Base-by-base conservation (phyloP, 306 rosid genomes). In the Dalbergia oliveri region DNA sequence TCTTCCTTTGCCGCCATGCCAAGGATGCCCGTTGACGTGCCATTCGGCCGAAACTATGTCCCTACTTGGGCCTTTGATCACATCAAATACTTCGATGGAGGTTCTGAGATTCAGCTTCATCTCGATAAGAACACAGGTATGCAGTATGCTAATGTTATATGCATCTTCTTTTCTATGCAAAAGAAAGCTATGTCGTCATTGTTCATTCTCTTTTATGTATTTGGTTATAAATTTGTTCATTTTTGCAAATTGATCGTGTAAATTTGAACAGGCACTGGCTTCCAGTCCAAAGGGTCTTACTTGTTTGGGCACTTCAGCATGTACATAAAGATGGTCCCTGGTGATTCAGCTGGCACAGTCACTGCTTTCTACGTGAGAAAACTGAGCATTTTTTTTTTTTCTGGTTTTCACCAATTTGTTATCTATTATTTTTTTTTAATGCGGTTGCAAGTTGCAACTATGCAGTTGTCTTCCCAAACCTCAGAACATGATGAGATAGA, bases 401-500 rank as follows among this genome's bases (percentile, higher is more conserved):
- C 5, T 63, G 3, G 54, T 16, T n/a, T 39, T 4, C 2, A 18
- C 56, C 26, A 54, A n/a, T 26, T 31, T 54, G 53, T 9, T 45
- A n/a, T 58, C 60, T 26, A 4, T 47, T 53, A 16, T 60, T 71
- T 41, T 54, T 39, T 23, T 60, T 23, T 2, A 12, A 9, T 45
- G 44, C 66, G 0, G 4, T 35, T 2, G n/a, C 6, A 35, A 80
- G 45, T 62, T 60, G 74, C 65, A 34, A 75, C 26, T 41, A 5
- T 75, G 82, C 85, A 94, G 97, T 68, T 94, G 18, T 94, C 97
- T 47, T 94, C 97, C 2, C 88, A 87, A 82, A 94, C 86, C 88
- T 60, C 91, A 9, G 98, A 92, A 85, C 97, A 94, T 60, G 98
- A 94, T 73, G 98, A 94, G 69, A 94, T 94, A 73, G 98, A 94